Evolutionary conservation across 2,329 filamentous ascomycete genomes (phyloP).

Genomic region (Paecilomyces sp.): DNA sequence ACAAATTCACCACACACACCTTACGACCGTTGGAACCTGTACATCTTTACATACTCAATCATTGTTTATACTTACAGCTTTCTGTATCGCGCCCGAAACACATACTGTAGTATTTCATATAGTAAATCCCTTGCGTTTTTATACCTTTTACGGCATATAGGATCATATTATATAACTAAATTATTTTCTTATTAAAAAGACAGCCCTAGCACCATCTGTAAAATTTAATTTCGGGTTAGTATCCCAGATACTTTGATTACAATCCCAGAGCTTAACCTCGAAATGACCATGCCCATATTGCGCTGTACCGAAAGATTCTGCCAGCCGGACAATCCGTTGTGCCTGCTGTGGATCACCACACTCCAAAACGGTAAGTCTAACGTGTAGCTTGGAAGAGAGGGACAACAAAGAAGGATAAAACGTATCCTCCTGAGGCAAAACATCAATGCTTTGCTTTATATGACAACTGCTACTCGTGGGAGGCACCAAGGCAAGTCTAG

Average conservation of each 20-base stretch:
- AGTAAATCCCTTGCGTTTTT: too few species aligned
- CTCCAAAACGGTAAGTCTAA: conserved; percentile 26
- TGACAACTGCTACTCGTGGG: conserved; percentile 19
- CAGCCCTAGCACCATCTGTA: conserved; percentile 6
- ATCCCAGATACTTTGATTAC: conserved; percentile 4
- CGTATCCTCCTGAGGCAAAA: conserved; percentile 18
- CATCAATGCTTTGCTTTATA: neutral
- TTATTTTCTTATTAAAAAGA: conserved; percentile 4
- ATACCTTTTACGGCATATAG: too few species aligned
- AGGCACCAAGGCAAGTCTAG: conserved; percentile 68
- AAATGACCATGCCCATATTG: neutral
- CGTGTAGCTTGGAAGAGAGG: conserved; percentile 14
- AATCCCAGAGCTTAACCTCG: conserved; percentile 11
- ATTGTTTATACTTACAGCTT: too few species aligned
- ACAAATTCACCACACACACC: too few species aligned
- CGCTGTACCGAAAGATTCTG: neutral
- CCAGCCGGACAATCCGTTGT: conserved; percentile 16
- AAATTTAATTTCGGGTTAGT: neutral
- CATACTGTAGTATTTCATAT: too few species aligned
- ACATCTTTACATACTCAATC: too few species aligned
- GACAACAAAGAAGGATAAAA: conserved; percentile 29
- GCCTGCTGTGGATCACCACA: conserved; percentile 30
- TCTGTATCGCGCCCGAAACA: too few species aligned
- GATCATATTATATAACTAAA: neutral
- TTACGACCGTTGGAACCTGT: too few species aligned